Evolutionary conservation across 805 yeast species (phyloP).

Genomic region (Hanseniaspora jakobsenii): DNA sequence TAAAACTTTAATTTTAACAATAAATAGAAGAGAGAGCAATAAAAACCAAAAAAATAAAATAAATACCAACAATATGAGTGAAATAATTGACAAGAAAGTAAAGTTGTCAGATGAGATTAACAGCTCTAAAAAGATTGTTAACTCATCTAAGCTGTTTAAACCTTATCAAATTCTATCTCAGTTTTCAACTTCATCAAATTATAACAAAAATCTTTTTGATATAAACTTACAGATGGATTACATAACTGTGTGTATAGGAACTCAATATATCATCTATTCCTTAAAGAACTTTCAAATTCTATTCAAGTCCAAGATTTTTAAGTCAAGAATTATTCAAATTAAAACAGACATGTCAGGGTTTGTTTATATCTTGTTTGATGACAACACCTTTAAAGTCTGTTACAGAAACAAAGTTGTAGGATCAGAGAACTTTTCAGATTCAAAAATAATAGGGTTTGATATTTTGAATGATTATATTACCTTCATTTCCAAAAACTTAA

Average conservation of each 20-base stretch:
- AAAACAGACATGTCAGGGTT: constrained; percentile 13
- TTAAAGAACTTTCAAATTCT: constrained; percentile 12
- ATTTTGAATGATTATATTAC: constrained; percentile 10
- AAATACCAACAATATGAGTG: no score
- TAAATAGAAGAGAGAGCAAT: no score
- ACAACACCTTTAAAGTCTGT: constrained; percentile 7
- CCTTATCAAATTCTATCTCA: constrained; percentile 14
- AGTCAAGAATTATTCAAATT: constrained; percentile 7
- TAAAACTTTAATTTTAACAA: no score
- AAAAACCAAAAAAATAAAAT: no score
- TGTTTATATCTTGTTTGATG: constrained; percentile 10
- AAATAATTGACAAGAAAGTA: constrained; percentile 6
- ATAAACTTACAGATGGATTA: constrained; percentile 11
- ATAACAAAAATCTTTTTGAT: constrained; percentile 10
- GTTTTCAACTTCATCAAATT: constrained; percentile 9
- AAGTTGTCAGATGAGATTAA: not conserved
- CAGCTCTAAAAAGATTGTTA: not conserved
- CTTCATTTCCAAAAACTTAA: constrained; percentile 1
- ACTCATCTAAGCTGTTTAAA: constrained; percentile 15
- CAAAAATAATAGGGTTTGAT: constrained; percentile 1
- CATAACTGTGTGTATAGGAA: constrained; percentile 10
- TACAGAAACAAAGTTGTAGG: constrained; percentile 13
- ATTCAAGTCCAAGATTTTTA: constrained; percentile 13
- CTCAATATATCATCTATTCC: constrained; percentile 13
- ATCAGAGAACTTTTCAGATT: not conserved